Evolutionary conservation across 345 rosid species (phyloP), one percentile per base, ranked within the genome.

Genomic region (Lumnitzera racemosa): DNA sequence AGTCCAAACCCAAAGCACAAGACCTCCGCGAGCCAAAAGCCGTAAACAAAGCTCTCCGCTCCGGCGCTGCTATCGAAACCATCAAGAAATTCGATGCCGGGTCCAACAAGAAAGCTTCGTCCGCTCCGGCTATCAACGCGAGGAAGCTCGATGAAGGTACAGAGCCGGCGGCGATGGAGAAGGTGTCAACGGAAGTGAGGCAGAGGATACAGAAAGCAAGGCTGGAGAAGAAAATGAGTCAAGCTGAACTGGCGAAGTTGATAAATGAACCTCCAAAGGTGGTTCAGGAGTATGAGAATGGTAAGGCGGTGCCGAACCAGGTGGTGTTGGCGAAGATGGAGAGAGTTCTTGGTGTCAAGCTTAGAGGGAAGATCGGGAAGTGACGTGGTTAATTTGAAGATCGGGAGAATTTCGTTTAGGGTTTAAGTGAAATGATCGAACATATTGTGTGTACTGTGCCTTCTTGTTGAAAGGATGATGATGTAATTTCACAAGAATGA

Each of bases 201-300:
- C 81, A 67, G 51, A 68, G 70, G 64, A 85, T 89, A 12, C 92
- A 89, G 76, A 85, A 74, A 51, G 87, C 84, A 23, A 69, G 96
- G 51, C 61, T 83, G 57, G 89, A 72, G 74, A 89, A 91, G 89
- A 89, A 87, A 80, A 76, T 81, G 88, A 80, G 90, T 61, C 94
- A 87, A 47, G 72, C 84, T 0, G 94, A 85, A 73, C 72, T 91
- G 53, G 95, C 95, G 16, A 85, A 85, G 80, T 76, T 55, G 69
- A 91, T 89, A 59, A 87, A 83, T 64, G 96, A 89, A 64, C 82
- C 72, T 59, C 81, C 83, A 3, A 84, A 79, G 72, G 90, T 92
- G 57, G 94, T 92, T 24, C 96, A 89, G 67, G 96, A 83, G 67
- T 89, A 92, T 49, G 96, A 89, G 69, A 85, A 82, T 29, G 96